Percentiles rank a stretch among this genome's conserved stretches.
Conservation (phyloP, 768 basidiomycete genomes). For the Hirschioporus abietinus region DNA sequence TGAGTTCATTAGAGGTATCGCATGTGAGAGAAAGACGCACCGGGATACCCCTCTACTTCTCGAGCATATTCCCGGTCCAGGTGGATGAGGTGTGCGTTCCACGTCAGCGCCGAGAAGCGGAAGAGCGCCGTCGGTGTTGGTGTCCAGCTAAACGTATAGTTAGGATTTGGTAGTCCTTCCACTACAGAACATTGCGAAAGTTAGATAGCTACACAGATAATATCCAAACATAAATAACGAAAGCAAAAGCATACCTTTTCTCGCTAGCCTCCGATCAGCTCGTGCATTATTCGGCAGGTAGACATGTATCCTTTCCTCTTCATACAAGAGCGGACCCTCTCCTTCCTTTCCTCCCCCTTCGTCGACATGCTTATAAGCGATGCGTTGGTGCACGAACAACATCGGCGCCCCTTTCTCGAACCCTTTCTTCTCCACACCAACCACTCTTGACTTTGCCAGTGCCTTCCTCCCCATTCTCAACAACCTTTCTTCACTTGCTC, state of each 20-base stretch:
- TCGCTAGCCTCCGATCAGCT: conserved; percentile 26
- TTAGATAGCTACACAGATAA: neutral
- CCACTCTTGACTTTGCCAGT: conserved; percentile 42
- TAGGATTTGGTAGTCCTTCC: conserved; percentile 41
- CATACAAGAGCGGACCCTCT: conserved; percentile 39
- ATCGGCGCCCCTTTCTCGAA: conserved; percentile 60
- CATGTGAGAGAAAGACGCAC: conserved; percentile 28
- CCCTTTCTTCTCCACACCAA: conserved; percentile 55
- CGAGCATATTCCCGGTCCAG: conserved; percentile 72
- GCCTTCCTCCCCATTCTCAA: conserved; percentile 52
- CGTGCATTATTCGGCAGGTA: conserved; percentile 39
- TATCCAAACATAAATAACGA: neutral
- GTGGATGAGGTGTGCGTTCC: conserved; percentile 83
- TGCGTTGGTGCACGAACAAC: conserved; percentile 69
- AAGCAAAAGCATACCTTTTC: conserved; percentile 37
- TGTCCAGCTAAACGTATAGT: conserved; percentile 61
- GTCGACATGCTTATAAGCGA: conserved; percentile 33
- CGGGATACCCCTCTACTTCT: conserved; percentile 65
- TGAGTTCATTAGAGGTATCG: conserved; percentile 6
- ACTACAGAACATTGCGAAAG: conserved; percentile 32
- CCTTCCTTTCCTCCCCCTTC: conserved; percentile 35
- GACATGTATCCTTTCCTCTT: conserved; percentile 66
- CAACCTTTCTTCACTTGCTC: conserved; percentile 30
- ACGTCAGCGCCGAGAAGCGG: conserved; percentile 81
- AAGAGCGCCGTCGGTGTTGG: conserved; percentile 73